A percentile compares a stretch with the other conserved stretches of the same genome.
phyloP scores from a whole-genome alignment of 441 rosid genomes.

The Melastoma candidum region DNA sequence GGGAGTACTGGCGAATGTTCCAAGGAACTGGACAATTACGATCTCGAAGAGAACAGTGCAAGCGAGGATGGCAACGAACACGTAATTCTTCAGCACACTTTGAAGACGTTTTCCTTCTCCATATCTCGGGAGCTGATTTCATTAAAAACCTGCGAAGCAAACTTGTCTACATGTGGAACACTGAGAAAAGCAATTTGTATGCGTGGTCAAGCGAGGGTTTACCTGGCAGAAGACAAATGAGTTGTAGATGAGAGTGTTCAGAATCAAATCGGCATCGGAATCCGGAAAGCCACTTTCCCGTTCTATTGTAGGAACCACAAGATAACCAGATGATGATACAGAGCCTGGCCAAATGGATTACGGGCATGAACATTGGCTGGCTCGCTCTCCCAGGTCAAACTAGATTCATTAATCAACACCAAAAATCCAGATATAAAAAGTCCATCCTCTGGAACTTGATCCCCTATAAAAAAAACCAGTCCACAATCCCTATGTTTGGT shows the following conservation, averaged over 20 bases:
- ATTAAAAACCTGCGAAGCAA: constrained; percentile 32
- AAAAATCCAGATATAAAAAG: constrained; percentile 42
- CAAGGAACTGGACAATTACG: constrained; percentile 32
- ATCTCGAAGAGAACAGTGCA: constrained; percentile 37
- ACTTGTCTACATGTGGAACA: background rate
- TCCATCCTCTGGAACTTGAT: constrained; percentile 51
- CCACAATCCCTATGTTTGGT: no score
- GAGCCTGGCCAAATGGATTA: constrained; percentile 43
- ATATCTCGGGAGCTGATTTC: constrained; percentile 50
- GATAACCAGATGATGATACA: constrained; percentile 30
- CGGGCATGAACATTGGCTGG: constrained; percentile 28
- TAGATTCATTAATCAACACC: constrained; percentile 40
- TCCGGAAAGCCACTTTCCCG: constrained; percentile 28
- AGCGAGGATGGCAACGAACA: constrained; percentile 29
- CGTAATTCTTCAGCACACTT: constrained; percentile 35
- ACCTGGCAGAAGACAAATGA: constrained; percentile 56
- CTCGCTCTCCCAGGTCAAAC: constrained; percentile 49
- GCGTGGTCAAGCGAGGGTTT: constrained; percentile 3
- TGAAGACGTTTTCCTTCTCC: constrained; percentile 42
- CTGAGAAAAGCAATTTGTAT: no score
- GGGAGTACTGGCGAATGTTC: constrained; percentile 39
- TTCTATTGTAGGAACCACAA: constrained; percentile 38
- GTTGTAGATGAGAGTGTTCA: constrained; percentile 56
- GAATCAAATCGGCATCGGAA: constrained; percentile 31
- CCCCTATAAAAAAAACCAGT: no score